Evolutionary conservation across 805 yeast species (phyloP).

Genomic region (Yarrowia deformans): DNA sequence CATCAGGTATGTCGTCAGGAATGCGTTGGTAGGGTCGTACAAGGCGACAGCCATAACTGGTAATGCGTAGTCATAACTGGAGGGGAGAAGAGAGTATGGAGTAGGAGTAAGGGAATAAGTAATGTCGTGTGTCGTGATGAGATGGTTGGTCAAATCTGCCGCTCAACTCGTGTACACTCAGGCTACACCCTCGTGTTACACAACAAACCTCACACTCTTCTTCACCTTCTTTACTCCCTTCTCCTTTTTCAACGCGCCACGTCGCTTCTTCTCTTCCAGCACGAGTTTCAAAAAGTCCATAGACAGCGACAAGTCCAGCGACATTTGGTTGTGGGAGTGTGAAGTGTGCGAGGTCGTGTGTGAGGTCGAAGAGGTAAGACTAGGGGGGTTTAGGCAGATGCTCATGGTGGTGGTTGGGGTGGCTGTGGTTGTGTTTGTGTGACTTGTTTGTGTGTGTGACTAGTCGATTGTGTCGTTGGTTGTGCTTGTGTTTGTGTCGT

Average conservation of each 20-base stretch:
- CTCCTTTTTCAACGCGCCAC: conserved; percentile 17
- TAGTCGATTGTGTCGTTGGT: background rate
- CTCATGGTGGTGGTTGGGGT: conserved; percentile 5
- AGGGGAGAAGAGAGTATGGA: background rate
- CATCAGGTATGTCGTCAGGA: no score
- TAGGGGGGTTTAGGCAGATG: conserved; percentile 27
- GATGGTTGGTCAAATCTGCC: background rate
- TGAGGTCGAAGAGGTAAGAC: no score
- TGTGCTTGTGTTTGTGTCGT: background rate
- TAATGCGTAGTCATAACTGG: background rate
- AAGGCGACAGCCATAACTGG: no score
- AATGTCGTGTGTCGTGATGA: background rate
- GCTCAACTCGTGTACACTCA: no score
- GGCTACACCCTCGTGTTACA: background rate
- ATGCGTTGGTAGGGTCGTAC: no score
- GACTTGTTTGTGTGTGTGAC: background rate
- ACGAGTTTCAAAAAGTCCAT: conserved; percentile 33
- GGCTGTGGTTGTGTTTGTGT: background rate
- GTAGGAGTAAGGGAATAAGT: no score
- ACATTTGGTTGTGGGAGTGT: background rate
- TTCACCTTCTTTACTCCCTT: conserved; percentile 25
- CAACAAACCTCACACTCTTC: conserved; percentile 25
- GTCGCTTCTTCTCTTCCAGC: conserved; percentile 24
- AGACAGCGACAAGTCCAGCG: conserved; percentile 23
- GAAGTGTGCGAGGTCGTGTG: background rate